Percentiles rank a stretch among this genome's conserved stretches.
phyloP scores from a whole-genome alignment of 768 basidiomycete species.

The Saitozyma podzolica region DNA sequence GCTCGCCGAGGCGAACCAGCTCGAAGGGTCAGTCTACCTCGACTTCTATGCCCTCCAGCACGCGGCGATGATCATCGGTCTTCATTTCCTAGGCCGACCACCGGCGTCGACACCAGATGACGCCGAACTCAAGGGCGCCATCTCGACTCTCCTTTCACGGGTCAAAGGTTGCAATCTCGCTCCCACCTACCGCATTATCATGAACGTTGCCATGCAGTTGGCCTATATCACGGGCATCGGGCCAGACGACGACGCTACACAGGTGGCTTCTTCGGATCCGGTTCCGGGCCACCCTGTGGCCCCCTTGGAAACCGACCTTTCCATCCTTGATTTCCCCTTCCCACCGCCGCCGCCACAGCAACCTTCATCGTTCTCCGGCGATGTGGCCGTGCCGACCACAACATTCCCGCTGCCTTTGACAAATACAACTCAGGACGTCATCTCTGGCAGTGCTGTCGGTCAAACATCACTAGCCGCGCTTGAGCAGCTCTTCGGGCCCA shows the following conservation, averaged over 20 bases:
- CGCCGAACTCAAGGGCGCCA: not conserved
- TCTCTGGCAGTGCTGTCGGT: not conserved
- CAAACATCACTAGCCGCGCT: not conserved
- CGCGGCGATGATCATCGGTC: constrained; percentile 15
- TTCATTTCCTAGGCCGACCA: constrained; percentile 16
- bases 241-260: too few relatives aligned
- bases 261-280: too few relatives aligned
- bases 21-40: constrained; percentile 10
- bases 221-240: constrained; percentile 9
- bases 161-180: constrained; percentile 10
- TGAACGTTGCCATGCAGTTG: constrained; percentile 19
- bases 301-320: constrained; percentile 12
- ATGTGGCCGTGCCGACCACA: too few relatives aligned
- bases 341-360: not conserved
- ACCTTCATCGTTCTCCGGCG: too few relatives aligned
- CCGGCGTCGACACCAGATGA: not conserved
- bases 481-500: not conserved
- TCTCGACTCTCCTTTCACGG: not conserved
- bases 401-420: too few relatives aligned
- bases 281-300: too few relatives aligned
- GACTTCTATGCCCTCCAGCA: constrained; percentile 18
- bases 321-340: not conserved
- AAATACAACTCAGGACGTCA: not conserved
- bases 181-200: constrained; percentile 17
- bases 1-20: not conserved